These are phyloP conservation scores for Lodderomyces beijingensis DNA, from an alignment of 1,139 yeast genomes.

Conservation along the genomic window DNA sequence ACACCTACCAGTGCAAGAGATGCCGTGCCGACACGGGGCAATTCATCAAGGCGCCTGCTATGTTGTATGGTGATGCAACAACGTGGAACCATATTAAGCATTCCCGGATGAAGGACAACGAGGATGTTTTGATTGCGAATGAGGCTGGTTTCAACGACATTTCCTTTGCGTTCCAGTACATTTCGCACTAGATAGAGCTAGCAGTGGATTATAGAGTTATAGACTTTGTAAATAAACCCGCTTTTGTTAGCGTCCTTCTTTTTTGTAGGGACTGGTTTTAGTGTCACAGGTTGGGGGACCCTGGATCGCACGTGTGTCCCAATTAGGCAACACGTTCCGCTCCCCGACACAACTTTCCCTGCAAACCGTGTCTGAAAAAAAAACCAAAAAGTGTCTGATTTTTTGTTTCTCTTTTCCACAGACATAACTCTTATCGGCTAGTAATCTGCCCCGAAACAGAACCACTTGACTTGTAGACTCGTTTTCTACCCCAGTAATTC, in stretches of 20 bases:
- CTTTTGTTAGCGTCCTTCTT: background rate
- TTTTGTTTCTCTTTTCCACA: no score
- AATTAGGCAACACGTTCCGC: no score
- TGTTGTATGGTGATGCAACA: slow-evolving; percentile 97
- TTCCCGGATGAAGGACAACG: slow-evolving; percentile 55
- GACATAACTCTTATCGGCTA: no score
- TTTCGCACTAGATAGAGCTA: slow-evolving; percentile 52
- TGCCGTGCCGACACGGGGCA: slow-evolving; percentile 63
- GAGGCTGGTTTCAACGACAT: slow-evolving; percentile 69
- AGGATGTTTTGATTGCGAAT: slow-evolving; percentile 71
- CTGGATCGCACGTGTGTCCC: no score
- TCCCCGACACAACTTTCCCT: no score
- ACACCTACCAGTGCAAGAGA: slow-evolving; percentile 82
- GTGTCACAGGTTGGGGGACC: no score
- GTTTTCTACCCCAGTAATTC: no score
- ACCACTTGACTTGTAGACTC: no score
- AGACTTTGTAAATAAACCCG: background rate
- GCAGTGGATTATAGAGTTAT: background rate
- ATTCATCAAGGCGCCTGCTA: slow-evolving; percentile 64
- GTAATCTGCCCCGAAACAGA: no score
- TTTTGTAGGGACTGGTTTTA: no score
- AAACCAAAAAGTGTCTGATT: no score
- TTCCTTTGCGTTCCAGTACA: slow-evolving; percentile 87
- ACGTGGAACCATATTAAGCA: slow-evolving; percentile 92
- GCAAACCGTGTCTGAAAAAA: no score